Percentiles rank a stretch among this genome's conserved stretches.
Evolutionary conservation across 2,329 filamentous ascomycete genomes (phyloP).

Genomic region (Graphiopsis chlorocephala): DNA sequence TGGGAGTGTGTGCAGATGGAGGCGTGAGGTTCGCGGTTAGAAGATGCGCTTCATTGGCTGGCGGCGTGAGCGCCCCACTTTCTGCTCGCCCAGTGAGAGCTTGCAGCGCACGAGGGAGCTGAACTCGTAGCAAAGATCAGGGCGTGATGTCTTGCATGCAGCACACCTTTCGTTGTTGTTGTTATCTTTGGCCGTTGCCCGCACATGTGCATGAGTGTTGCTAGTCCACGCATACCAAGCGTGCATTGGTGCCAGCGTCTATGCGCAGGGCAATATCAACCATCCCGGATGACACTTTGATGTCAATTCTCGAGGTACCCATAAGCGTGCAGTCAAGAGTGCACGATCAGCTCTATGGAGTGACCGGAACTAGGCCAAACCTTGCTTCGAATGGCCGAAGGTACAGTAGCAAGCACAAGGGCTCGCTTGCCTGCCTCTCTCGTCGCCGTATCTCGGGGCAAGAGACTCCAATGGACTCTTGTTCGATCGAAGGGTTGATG

Average conservation of each 20-base stretch:
- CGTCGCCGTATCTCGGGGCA: neutral
- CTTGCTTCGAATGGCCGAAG: neutral
- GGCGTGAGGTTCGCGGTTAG: slow-evolving; percentile 17
- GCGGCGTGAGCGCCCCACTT: neutral
- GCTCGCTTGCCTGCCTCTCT: neutral
- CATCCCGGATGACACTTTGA: slow-evolving; percentile 1
- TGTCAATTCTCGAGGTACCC: neutral
- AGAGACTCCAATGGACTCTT: neutral
- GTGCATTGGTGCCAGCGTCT: slow-evolving; percentile 14
- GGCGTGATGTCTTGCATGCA: slow-evolving; percentile 15
- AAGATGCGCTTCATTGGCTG: neutral
- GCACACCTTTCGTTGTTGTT: slow-evolving; percentile 5
- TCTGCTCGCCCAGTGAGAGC: slow-evolving; percentile 4
- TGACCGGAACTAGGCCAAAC: neutral
- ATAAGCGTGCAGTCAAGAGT: neutral
- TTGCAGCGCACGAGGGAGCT: neutral
- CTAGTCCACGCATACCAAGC: neutral
- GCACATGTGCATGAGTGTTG: neutral
- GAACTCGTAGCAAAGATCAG: slow-evolving; percentile 1
- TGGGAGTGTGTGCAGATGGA: slow-evolving; percentile 13
- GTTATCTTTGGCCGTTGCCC: slow-evolving; percentile 11
- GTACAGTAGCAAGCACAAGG: neutral
- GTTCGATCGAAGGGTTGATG: neutral
- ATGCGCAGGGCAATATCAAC: slow-evolving; percentile 4
- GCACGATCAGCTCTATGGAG: neutral